phyloP scores from a whole-genome alignment of 352 stramenopile genomes.

The Phytophthora tubulina region DNA sequence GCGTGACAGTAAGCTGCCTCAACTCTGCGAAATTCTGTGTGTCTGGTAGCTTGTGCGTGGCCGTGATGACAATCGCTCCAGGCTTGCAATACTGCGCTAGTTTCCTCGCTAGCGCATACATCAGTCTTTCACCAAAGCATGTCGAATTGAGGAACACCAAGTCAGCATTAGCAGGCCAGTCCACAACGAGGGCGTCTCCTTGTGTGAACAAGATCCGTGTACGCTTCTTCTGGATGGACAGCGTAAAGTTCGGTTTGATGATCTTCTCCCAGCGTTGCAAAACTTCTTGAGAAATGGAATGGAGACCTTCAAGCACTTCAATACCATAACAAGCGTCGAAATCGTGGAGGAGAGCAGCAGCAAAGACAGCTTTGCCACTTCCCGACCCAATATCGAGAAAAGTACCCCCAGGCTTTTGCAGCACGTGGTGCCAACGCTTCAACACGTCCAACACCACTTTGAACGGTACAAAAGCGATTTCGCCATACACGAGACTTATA shows the following conservation, averaged over 20 bases:
- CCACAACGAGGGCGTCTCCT: slow-evolving; percentile 71
- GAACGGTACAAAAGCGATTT: slow-evolving; percentile 90
- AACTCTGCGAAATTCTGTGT: slow-evolving; percentile 57
- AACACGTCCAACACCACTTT: slow-evolving; percentile 67
- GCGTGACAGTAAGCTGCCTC: slow-evolving; percentile 53
- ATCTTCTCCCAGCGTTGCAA: slow-evolving; percentile 64
- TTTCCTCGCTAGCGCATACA: slow-evolving; percentile 62
- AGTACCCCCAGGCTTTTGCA: slow-evolving; percentile 70
- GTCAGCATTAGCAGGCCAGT: slow-evolving; percentile 73
- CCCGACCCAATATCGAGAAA: slow-evolving; percentile 92
- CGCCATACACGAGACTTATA: slow-evolving; percentile 89
- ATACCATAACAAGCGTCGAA: slow-evolving; percentile 89
- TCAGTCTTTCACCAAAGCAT: slow-evolving; percentile 82
- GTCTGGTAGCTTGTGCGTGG: slow-evolving; percentile 62
- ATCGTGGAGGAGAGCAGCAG: slow-evolving; percentile 82
- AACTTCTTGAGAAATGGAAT: slow-evolving; percentile 67
- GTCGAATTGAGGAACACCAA: slow-evolving; percentile 93
- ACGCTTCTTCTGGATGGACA: slow-evolving; percentile 75
- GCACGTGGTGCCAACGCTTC: slow-evolving; percentile 66
- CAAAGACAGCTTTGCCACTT: slow-evolving; percentile 90
- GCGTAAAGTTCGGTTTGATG: slow-evolving; percentile 54
- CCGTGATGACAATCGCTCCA: slow-evolving; percentile 68
- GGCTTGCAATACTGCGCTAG: slow-evolving; percentile 58
- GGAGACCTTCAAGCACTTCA: slow-evolving; percentile 88
- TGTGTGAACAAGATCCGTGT: slow-evolving; percentile 77